Percentiles rank a stretch among this genome's conserved stretches.
Conservation (phyloP, 2,329 filamentous ascomycete genomes). For the Xylaria sp. region DNA sequence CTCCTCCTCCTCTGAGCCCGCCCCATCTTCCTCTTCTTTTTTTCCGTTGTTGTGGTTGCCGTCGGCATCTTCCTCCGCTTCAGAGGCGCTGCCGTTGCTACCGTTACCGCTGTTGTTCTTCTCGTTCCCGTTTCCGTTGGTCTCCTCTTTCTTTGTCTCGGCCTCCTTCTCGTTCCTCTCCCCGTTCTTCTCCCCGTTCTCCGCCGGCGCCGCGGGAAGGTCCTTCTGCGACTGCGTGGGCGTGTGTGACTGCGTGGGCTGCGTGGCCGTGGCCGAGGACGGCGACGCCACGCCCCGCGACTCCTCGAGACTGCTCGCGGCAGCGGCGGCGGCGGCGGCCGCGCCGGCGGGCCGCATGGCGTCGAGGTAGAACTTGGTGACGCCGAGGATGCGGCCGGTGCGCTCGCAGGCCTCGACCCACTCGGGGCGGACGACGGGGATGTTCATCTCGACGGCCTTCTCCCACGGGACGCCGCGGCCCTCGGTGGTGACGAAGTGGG, state of each 20-base stretch:
- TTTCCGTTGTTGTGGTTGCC: too few relatives aligned
- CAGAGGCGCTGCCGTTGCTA: too few relatives aligned
- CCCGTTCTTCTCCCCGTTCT: conserved; percentile 19
- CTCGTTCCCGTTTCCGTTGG: too few relatives aligned
- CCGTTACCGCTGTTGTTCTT: too few relatives aligned
- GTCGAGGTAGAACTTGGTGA: conserved; percentile 94
- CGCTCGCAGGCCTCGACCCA: conserved; percentile 98
- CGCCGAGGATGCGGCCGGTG: conserved; percentile 88
- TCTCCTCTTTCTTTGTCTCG: conserved; percentile 31
- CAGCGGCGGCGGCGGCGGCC: too few relatives aligned
- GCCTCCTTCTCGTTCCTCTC: conserved; percentile 23
- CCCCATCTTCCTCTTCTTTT: conserved; percentile 5
- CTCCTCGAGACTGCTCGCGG: conserved; percentile 39
- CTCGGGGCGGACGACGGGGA: conserved; percentile 93
- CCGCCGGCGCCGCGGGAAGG: conserved; percentile 32
- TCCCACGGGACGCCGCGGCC: conserved; percentile 90
- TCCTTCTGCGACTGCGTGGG: conserved; percentile 31
- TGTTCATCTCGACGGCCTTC: conserved; percentile 96
- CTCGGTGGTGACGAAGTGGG: conserved; percentile 96
- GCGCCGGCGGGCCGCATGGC: conserved; percentile 64
- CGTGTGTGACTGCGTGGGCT: conserved; percentile 23
- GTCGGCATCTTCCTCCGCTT: too few relatives aligned
- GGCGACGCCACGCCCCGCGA: conserved; percentile 20
- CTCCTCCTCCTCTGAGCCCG: conserved; percentile 17
- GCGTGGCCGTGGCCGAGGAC: conserved; percentile 20